Evolutionary conservation across 2,329 filamentous ascomycete genomes (phyloP).

Genomic region (Diaporthe aspalathi): DNA sequence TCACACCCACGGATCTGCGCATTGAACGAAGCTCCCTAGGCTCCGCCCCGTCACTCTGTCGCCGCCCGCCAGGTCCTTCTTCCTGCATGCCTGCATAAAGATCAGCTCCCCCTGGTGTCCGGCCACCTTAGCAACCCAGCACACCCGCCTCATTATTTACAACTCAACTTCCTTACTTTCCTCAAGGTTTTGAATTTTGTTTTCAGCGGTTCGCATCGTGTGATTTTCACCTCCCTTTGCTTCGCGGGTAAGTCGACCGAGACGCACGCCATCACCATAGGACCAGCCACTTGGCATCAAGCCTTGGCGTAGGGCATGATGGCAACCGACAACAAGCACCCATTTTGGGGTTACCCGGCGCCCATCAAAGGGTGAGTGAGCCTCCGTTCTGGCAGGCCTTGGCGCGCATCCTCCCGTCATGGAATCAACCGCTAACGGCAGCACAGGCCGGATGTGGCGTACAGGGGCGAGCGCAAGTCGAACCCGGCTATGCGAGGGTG

Average conservation of each 20-base stretch:
- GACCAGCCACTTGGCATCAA: conserved; percentile 7
- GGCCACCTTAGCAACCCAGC: not conserved
- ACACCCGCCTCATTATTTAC: not conserved
- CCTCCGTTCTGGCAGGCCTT: not conserved
- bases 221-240: not conserved
- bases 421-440: conserved; percentile 29
- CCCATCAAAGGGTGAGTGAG: conserved; percentile 38
- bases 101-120: conserved; percentile 10
- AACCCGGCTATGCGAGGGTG: conserved; percentile 70
- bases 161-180: not conserved
- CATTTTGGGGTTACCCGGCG: conserved; percentile 38
- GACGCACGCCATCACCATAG: not conserved
- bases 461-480: conserved; percentile 58
- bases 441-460: conserved; percentile 53
- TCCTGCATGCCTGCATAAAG: conserved; percentile 27
- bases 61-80: conserved; percentile 4
- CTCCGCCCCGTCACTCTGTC: not conserved
- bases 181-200: not conserved
- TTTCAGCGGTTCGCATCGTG: conserved; percentile 9
- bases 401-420: not conserved
- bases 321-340: conserved; percentile 32
- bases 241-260: not conserved
- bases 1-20: conserved; percentile 21
- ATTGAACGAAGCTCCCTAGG: conserved; percentile 23
- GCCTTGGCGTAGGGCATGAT: conserved; percentile 13